Evolutionary conservation across 176 grass and related monocot genomes (phyloP), one percentile per base, ranked within the genome.

Genomic region (Oryza punctata): DNA sequence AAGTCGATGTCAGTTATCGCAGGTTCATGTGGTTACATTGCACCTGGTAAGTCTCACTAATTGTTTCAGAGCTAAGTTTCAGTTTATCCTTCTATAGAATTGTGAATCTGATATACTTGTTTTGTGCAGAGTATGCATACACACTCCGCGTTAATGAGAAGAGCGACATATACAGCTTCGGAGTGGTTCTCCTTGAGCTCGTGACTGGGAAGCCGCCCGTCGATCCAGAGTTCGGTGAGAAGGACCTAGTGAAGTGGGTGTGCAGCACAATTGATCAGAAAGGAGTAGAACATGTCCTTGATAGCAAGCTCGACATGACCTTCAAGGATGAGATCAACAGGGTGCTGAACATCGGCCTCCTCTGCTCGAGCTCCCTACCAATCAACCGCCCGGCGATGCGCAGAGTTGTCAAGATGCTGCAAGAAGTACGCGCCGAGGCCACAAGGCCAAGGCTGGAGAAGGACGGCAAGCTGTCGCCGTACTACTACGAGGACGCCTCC

Each of bases 221-320:
- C 11, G 92, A 95, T 73, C 85, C 93, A 0, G 92, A 98, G 82
- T 95, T 93, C 4, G 96, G 96, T 0, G 96, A 97, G 49, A 98
- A 95, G 77, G 96, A 98, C 86, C 30, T 98, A 76, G 93, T 98
- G 68, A 95, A 91, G 59, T 98, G 96, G 96, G 91, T 93, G 18
- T 93, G 73, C 86, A 33, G 63, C 82, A 85, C 73, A 1, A 87
- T 98, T 8, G 93, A 98, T 14, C 87, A 98, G 83, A 90, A 91
- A 59, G 96, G 88, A 0, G 30, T 85, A 0, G 95, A 95, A 0
- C 82, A 54, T 29, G 91, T 95, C 3, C 52, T 98, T 10, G 96
- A 98, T 87, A 64, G 80, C 23, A 79, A 77, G 25, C 93, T 99
- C 0, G 85, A 90, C 67, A 65, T 88, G 35, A 18, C 21, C 11